A percentile compares a stretch with the other conserved stretches of the same genome.
These are phyloP conservation scores for Amphibolis antarctica DNA, from an alignment of 106 monocot genomes.

Conservation along the genomic window DNA sequence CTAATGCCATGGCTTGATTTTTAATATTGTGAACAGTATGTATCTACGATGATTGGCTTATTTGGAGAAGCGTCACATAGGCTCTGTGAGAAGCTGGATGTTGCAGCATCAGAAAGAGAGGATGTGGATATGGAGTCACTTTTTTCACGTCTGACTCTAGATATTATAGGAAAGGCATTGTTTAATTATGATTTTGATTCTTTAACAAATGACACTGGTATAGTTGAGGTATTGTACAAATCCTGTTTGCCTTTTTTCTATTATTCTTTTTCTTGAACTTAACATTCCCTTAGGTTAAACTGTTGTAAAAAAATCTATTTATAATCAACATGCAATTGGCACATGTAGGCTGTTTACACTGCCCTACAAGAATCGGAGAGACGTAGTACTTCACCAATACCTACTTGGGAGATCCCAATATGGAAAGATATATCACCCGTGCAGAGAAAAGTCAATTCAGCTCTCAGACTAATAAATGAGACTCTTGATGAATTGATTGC, in stretches of 20 bases:
- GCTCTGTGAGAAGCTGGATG: conserved; percentile 78
- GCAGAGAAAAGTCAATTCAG: conserved; percentile 67
- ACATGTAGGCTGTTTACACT: conserved; percentile 65
- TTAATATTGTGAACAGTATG: conserved; percentile 42
- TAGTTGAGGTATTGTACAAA: conserved; percentile 52
- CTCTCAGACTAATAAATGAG: conserved; percentile 66
- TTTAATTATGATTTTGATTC: conserved; percentile 99
- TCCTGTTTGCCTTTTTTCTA: neutral
- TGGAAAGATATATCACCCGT: conserved; percentile 97
- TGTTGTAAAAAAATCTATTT: neutral
- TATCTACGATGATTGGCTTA: conserved; percentile 68
- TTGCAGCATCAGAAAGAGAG: conserved; percentile 69
- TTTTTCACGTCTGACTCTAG: conserved; percentile 81
- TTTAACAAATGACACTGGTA: conserved; percentile 69
- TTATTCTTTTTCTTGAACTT: too few species aligned
- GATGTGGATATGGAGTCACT: conserved; percentile 96
- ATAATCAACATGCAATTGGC: neutral
- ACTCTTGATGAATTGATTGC: conserved; percentile 72
- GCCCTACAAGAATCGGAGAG: conserved; percentile 73
- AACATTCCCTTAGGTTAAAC: neutral
- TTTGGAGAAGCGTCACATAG: conserved; percentile 71
- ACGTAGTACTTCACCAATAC: conserved; percentile 88
- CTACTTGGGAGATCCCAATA: conserved; percentile 93
- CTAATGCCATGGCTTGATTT: neutral
- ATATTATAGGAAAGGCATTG: conserved; percentile 90